These are phyloP conservation scores for Turnera subulata DNA, from an alignment of 345 rosid genomes.

Conservation along the genomic window DNA sequence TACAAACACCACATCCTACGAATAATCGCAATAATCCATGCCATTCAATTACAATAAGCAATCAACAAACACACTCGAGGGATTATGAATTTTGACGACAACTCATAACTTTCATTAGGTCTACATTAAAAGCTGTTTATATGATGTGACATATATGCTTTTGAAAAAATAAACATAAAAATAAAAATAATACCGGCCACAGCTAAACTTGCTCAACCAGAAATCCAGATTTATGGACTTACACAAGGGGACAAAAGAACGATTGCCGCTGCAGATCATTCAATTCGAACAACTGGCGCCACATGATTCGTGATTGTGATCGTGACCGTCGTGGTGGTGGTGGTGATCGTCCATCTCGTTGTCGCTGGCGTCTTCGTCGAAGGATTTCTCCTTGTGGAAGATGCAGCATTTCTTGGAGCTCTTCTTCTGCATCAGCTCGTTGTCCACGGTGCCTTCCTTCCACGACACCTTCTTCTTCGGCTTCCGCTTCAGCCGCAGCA, in stretches of 20 bases:
- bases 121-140: too few relatives aligned
- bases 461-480: conserved; percentile 86
- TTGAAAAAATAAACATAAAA: too few relatives aligned
- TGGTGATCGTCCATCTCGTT: conserved; percentile 43
- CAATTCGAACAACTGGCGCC: conserved; percentile 15
- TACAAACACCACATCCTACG: too few relatives aligned
- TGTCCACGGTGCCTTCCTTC: conserved; percentile 94
- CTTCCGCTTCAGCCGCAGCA: conserved; percentile 54
- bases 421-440: conserved; percentile 94
- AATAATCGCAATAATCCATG: too few relatives aligned
- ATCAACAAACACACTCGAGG: too few relatives aligned
- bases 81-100: too few relatives aligned
- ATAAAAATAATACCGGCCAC: too few relatives aligned
- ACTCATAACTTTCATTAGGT: too few relatives aligned
- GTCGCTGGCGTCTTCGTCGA: conserved; percentile 84
- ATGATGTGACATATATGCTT: too few relatives aligned
- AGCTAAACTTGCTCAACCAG: too few relatives aligned
- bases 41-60: too few relatives aligned
- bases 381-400: conserved; percentile 89
- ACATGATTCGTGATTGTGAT: conserved; percentile 21
- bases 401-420: conserved; percentile 97
- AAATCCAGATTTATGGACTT: too few relatives aligned
- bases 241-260: background rate
- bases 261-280: background rate
- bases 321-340: conserved; percentile 20